Evolutionary conservation across 352 stramenopile species (phyloP).

Genomic region (Salisapilia sapeloensis): DNA sequence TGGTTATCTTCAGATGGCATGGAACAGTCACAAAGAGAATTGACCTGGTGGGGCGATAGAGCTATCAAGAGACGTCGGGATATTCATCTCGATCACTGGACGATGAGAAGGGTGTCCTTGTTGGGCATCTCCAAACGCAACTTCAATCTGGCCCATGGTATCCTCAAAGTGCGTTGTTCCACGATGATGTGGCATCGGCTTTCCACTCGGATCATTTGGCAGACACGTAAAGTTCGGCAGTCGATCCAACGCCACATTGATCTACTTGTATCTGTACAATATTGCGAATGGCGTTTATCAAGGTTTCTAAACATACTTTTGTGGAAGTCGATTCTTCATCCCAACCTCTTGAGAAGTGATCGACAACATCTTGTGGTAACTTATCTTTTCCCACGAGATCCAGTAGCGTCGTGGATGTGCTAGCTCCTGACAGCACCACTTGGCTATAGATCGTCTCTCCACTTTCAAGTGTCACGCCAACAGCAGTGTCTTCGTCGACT

Average conservation of each 20-base stretch:
- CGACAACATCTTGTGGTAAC: conserved; percentile 31
- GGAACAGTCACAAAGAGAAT: neutral
- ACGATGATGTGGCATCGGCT: conserved; percentile 61
- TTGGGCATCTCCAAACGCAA: conserved; percentile 72
- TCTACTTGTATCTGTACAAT: too few species aligned
- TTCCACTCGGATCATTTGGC: conserved; percentile 36
- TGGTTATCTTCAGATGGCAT: neutral
- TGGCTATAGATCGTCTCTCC: conserved; percentile 33
- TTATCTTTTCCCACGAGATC: conserved; percentile 45
- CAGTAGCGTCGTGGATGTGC: conserved; percentile 67
- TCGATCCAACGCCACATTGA: conserved; percentile 74
- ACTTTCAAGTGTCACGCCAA: conserved; percentile 40
- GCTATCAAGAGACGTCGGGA: conserved; percentile 71
- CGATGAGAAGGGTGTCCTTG: conserved; percentile 40
- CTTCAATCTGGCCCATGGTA: conserved; percentile 70
- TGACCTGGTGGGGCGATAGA: conserved; percentile 56
- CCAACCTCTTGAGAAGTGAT: conserved; percentile 66
- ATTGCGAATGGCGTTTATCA: too few species aligned
- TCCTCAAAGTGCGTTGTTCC: conserved; percentile 85
- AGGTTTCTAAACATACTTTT: conserved; percentile 35
- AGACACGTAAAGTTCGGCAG: conserved; percentile 77
- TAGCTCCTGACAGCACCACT: conserved; percentile 67
- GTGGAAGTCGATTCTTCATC: conserved; percentile 65
- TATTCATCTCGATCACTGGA: conserved; percentile 85
- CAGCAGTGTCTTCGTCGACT: conserved; percentile 17